A percentile compares a stretch with the other conserved stretches of the same genome.
These are phyloP conservation scores for Vigna angularis DNA, from an alignment of 306 rosid genomes.

Conservation along the genomic window DNA sequence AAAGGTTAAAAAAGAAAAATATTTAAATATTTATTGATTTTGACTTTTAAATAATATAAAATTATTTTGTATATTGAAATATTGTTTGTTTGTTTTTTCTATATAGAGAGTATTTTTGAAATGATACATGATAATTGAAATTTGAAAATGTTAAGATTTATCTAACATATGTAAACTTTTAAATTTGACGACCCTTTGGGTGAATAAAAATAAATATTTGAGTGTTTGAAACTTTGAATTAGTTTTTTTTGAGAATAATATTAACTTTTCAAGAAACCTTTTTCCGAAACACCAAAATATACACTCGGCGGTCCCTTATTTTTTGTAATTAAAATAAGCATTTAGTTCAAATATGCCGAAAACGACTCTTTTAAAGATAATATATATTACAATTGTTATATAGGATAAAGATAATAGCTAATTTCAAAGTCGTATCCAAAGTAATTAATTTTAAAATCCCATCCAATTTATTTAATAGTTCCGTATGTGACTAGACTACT, in stretches of 20 bases:
- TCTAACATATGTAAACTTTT: too few relatives aligned
- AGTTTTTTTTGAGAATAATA: neutral
- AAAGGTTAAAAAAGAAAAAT: neutral
- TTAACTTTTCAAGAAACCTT: neutral
- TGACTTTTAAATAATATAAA: too few relatives aligned
- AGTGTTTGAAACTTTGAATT: neutral
- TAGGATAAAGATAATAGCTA: neutral
- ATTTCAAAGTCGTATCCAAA: neutral
- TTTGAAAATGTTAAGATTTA: too few relatives aligned
- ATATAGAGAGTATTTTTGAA: too few relatives aligned
- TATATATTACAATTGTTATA: too few relatives aligned
- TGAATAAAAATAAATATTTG: neutral
- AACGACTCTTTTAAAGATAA: neutral
- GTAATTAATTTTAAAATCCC: neutral
- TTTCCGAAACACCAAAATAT: neutral
- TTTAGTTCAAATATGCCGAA: neutral
- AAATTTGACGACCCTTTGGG: too few relatives aligned
- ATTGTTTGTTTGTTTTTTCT: too few relatives aligned
- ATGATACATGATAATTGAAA: too few relatives aligned
- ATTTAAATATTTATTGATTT: too few relatives aligned
- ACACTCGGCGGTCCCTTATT: neutral
- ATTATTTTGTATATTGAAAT: too few relatives aligned
- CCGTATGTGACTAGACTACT: neutral
- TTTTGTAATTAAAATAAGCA: neutral
- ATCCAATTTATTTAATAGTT: neutral